These are phyloP conservation scores for Phytophthora foliorum DNA, from an alignment of 352 stramenopile genomes.

Conservation along the genomic window DNA sequence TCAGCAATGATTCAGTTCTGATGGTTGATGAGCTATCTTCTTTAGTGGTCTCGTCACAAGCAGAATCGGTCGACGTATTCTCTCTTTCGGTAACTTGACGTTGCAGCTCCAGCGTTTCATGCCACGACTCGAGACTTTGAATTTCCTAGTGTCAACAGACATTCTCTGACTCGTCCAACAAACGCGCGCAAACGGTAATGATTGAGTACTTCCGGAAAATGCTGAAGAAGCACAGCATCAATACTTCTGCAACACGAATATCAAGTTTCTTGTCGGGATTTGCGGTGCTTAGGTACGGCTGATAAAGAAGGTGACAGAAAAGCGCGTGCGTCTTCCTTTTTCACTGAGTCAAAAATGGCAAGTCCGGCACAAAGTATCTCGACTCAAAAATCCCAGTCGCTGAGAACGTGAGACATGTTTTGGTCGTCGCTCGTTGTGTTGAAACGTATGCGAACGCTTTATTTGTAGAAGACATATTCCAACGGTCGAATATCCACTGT, in stretches of 20 bases:
- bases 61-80: too few relatives aligned
- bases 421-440: background rate
- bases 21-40: conserved; percentile 10
- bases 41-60: too few relatives aligned
- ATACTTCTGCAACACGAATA: background rate
- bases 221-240: background rate
- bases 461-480: background rate
- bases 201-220: background rate
- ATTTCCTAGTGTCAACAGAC: background rate
- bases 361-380: background rate
- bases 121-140: background rate
- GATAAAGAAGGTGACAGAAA: background rate
- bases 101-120: conserved; percentile 8
- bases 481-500: too few relatives aligned
- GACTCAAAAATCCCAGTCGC: background rate
- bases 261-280: background rate
- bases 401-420: background rate
- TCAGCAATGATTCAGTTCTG: conserved; percentile 15
- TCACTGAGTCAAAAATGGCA: background rate
- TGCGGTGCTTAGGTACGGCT: background rate
- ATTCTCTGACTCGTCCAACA: background rate
- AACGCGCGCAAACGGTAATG: background rate
- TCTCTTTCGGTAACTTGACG: background rate
- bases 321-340: background rate
- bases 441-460: background rate